A percentile compares a stretch with the other conserved stretches of the same genome.
These are phyloP conservation scores for Alternaria burnsii DNA, from an alignment of 2,329 filamentous ascomycete genomes.

Conservation along the genomic window DNA sequence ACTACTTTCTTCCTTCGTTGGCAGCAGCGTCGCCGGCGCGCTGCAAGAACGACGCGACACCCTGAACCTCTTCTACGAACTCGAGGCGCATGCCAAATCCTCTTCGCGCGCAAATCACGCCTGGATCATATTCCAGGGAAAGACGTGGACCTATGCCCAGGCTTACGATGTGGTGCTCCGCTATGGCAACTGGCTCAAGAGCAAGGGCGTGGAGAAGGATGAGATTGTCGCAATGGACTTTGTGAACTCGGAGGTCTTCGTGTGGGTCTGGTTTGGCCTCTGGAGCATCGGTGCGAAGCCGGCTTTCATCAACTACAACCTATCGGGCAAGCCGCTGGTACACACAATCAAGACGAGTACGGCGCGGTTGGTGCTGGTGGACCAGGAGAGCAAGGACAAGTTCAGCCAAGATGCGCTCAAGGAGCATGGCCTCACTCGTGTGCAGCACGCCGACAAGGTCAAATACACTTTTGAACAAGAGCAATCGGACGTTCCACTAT, in stretches of 20 bases:
- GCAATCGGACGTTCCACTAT: slow-evolving; percentile 26
- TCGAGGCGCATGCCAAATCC: slow-evolving; percentile 44
- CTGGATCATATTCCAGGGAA: slow-evolving; percentile 47
- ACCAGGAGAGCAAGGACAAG: slow-evolving; percentile 56
- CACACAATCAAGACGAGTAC: slow-evolving; percentile 67
- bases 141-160: slow-evolving; percentile 46
- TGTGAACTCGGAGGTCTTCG: slow-evolving; percentile 47
- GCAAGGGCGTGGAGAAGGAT: slow-evolving; percentile 43
- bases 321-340: slow-evolving; percentile 47
- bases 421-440: slow-evolving; percentile 39
- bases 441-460: slow-evolving; percentile 18
- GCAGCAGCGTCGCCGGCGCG: slow-evolving; percentile 55
- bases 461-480: slow-evolving; percentile 38
- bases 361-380: slow-evolving; percentile 66
- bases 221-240: slow-evolving; percentile 53
- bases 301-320: slow-evolving; percentile 52
- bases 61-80: slow-evolving; percentile 63
- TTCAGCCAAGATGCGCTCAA: slow-evolving; percentile 37
- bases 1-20: slow-evolving; percentile 65
- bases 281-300: slow-evolving; percentile 51
- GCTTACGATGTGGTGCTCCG: slow-evolving; percentile 46
- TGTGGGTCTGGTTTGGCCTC: slow-evolving; percentile 51
- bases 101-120: slow-evolving; percentile 34
- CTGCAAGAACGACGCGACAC: slow-evolving; percentile 65
- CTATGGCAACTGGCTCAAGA: slow-evolving; percentile 50